Conservation (phyloP, 345 rosid species). For the Citrus sp. region DNA sequence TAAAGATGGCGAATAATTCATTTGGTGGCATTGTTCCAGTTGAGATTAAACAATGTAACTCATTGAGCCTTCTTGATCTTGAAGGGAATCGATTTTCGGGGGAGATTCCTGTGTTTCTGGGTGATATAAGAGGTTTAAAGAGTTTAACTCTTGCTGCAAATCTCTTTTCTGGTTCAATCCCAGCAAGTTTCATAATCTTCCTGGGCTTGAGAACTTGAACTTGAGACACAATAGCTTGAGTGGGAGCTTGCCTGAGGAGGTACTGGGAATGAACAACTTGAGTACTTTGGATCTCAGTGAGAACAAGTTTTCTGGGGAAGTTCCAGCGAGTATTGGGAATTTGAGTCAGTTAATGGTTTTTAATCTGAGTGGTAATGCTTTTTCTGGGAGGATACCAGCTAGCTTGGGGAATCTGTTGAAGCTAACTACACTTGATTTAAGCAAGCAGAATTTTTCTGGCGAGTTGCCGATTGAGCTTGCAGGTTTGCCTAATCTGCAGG, state of each 20-base stretch:
- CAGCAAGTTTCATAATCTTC: slow-evolving; percentile 45
- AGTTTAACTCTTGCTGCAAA: slow-evolving; percentile 62
- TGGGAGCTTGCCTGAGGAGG: slow-evolving; percentile 65
- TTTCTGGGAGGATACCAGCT: slow-evolving; percentile 54
- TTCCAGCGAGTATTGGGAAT: slow-evolving; percentile 56
- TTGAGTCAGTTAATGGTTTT: slow-evolving; percentile 40
- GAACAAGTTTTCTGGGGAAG: slow-evolving; percentile 51
- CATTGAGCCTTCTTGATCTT: slow-evolving; percentile 57
- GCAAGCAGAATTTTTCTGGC: slow-evolving; percentile 64
- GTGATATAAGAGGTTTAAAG: slow-evolving; percentile 52
- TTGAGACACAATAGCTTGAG: slow-evolving; percentile 52
- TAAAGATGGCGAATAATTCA: slow-evolving; percentile 70
- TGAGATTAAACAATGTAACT: slow-evolving; percentile 62
- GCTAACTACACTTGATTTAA: slow-evolving; percentile 53
- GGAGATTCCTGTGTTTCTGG: slow-evolving; percentile 58
- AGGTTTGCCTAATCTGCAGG: slow-evolving; percentile 84
- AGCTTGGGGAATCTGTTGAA: slow-evolving; percentile 48
- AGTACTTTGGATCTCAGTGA: slow-evolving; percentile 67
- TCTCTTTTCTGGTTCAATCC: slow-evolving; percentile 62
- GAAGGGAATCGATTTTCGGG: slow-evolving; percentile 68
- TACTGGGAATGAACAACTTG: slow-evolving; percentile 52
- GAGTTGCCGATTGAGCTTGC: slow-evolving; percentile 70
- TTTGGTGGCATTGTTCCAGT: slow-evolving; percentile 55
- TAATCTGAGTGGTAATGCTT: slow-evolving; percentile 55
- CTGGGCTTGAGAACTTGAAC: slow-evolving; percentile 47